Evolutionary conservation across 345 rosid species (phyloP).

Genomic region (Salix caprea): DNA sequence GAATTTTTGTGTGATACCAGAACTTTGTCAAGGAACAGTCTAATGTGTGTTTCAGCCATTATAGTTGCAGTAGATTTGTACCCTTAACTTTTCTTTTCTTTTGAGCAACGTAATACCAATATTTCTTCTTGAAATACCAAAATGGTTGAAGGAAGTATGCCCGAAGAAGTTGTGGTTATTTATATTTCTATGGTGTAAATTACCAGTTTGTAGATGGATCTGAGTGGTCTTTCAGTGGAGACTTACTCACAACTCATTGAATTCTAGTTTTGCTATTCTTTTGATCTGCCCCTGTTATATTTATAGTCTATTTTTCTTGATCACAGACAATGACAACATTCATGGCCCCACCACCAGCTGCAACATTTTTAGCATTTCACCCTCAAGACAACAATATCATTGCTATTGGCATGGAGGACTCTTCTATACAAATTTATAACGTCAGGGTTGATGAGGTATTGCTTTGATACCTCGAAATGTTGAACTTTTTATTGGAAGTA

Average conservation of each 20-base stretch:
- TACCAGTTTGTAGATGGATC: not conserved
- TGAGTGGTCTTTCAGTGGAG: not conserved
- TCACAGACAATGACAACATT: slow-evolving; percentile 69
- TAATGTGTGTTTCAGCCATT: not conserved
- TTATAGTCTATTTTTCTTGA: slow-evolving; percentile 5
- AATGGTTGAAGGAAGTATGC: not conserved
- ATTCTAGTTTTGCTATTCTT: not conserved
- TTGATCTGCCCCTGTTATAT: not conserved
- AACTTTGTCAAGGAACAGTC: not conserved
- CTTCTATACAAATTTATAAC: slow-evolving; percentile 62
- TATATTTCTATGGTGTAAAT: not conserved
- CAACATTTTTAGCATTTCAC: slow-evolving; percentile 74
- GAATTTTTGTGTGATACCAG: not conserved
- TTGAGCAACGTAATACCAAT: not conserved
- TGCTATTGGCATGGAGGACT: slow-evolving; percentile 89
- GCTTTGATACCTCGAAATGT: slow-evolving; percentile 8
- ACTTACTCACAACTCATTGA: not conserved
- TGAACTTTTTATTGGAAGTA: slow-evolving; percentile 2
- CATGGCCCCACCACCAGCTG: slow-evolving; percentile 83
- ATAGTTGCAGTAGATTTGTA: not conserved
- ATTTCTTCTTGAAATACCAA: not conserved
- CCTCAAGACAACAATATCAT: slow-evolving; percentile 67
- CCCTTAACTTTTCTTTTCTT: not conserved
- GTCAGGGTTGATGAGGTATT: slow-evolving; percentile 65
- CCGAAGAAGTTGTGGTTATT: not conserved